A percentile compares a stretch with the other conserved stretches of the same genome.
Conservation (phyloP, 208 protist species). For the Leishmania amazonensis region DNA sequence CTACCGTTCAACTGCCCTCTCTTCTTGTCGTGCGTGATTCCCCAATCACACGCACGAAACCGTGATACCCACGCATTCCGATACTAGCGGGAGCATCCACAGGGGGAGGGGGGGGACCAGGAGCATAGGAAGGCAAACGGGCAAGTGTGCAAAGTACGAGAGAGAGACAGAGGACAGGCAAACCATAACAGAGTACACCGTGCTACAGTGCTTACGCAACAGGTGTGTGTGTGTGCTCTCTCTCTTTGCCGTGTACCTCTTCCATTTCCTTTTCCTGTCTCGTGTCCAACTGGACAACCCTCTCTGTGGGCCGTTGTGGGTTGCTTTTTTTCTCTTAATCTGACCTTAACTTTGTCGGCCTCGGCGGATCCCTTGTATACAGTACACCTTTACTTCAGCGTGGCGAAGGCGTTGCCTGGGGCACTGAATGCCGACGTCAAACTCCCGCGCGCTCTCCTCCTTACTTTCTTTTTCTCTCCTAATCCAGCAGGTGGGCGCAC, state of each 20-base stretch:
- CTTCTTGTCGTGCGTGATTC: neutral
- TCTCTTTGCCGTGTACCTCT: neutral
- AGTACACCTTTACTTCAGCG: neutral
- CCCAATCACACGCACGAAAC: neutral
- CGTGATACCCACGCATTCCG: neutral
- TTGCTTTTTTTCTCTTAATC: conserved; percentile 2
- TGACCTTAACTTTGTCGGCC: neutral
- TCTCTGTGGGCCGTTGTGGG: neutral
- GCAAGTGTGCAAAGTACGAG: neutral
- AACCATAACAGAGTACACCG: neutral
- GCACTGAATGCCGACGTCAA: neutral
- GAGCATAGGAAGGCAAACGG: neutral
- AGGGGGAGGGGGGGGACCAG: neutral
- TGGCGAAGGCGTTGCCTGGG: neutral
- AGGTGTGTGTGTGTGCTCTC: neutral
- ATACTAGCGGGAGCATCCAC: neutral
- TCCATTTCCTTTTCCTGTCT: conserved; percentile 3
- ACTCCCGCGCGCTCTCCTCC: neutral
- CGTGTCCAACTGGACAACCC: neutral
- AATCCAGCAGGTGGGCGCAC: neutral
- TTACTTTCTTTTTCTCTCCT: neutral
- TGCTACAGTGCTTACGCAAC: neutral
- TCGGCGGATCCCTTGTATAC: neutral
- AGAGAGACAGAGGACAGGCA: neutral
- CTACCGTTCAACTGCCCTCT: neutral